Percentiles rank a stretch among this genome's conserved stretches.
phyloP scores from a whole-genome alignment of 495 filamentous ascomycete species.

The Apiosordaria backusii region DNA sequence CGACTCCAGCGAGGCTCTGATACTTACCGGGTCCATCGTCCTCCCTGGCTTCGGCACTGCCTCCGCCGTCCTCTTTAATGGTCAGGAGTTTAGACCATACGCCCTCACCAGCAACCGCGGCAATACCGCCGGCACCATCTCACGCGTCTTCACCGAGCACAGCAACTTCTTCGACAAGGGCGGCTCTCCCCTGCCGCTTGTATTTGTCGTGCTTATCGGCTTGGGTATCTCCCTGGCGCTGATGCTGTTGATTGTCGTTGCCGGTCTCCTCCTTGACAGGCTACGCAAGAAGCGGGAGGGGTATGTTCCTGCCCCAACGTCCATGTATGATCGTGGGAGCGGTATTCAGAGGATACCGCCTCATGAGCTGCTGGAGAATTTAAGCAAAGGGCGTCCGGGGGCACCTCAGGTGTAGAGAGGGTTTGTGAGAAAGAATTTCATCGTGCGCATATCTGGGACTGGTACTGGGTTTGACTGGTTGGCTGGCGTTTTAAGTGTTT shows the following conservation, averaged over 20 bases:
- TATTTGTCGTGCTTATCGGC: conserved; percentile 87
- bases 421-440: neutral
- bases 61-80: conserved; percentile 86
- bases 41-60: conserved; percentile 71
- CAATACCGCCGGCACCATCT: conserved; percentile 65
- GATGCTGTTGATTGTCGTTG: conserved; percentile 82
- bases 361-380: conserved; percentile 64
- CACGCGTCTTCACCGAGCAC: conserved; percentile 72
- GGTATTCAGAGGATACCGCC: conserved; percentile 81
- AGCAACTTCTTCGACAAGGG: conserved; percentile 57
- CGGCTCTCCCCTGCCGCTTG: conserved; percentile 60
- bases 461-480: neutral
- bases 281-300: conserved; percentile 81
- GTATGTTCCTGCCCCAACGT: conserved; percentile 75
- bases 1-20: conserved; percentile 61
- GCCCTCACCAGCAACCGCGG: conserved; percentile 66
- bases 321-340: conserved; percentile 66
- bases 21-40: conserved; percentile 75
- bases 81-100: conserved; percentile 71
- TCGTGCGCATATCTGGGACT: neutral
- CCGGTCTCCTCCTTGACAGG: conserved; percentile 78
- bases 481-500: neutral
- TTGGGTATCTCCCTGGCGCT: conserved; percentile 84
- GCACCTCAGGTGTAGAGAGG: conserved; percentile 39
- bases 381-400: conserved; percentile 39